Base-by-base conservation (phyloP, 495 filamentous ascomycete species). In the Rusavskia elegans region DNA sequence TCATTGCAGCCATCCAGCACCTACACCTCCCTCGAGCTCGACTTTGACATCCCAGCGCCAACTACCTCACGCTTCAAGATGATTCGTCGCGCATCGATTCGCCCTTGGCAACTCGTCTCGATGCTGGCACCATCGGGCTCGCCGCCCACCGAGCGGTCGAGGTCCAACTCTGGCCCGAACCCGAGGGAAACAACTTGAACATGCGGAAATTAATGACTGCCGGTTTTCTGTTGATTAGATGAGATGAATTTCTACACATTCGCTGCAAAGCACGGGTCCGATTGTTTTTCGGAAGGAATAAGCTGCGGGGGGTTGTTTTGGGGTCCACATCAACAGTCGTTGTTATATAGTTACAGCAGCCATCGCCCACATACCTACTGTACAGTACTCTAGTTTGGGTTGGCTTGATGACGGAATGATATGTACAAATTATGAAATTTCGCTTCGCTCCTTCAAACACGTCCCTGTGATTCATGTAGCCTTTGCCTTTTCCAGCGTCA, bases 11-110 rank as follows among this genome's bases (percentile, higher is more conserved):
- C 8, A 46, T 25, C 44, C 19, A 21, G 6, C 44, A 46, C 44
- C 19, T 46, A 46, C 44, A 46, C 44, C 44, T 46, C 44, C 23
- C 44, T 46, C 44, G 44, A 46, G 21, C 44, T 46, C 44, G 44
- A 46, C 23, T 46, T 46, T 19, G 44, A 46, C 23, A 46, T 46
- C 5, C 44, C 44, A 11, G 44, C 44, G 7, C 44, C 44, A 2
- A 46, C 44, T 19, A 46, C 44, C 44, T 46, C 44, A 17, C 44
- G 44, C 19, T 46, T 46, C 44, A 46, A 10, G 0, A 46, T 46
- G 44, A 46, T 46, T 19, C 44, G 44, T 29, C 44, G 44, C 44
- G 44, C 44, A 46, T 46, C 44, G 8, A 23, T 46, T 16, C 44
- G 44, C 3, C 44, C 44, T 11, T 46, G 44, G 44, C 44, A 46